Percentiles rank a stretch among this genome's conserved stretches.
These are phyloP conservation scores for Monosporozyma servazzii DNA, from an alignment of 805 yeast genomes.

Conservation along the genomic window DNA sequence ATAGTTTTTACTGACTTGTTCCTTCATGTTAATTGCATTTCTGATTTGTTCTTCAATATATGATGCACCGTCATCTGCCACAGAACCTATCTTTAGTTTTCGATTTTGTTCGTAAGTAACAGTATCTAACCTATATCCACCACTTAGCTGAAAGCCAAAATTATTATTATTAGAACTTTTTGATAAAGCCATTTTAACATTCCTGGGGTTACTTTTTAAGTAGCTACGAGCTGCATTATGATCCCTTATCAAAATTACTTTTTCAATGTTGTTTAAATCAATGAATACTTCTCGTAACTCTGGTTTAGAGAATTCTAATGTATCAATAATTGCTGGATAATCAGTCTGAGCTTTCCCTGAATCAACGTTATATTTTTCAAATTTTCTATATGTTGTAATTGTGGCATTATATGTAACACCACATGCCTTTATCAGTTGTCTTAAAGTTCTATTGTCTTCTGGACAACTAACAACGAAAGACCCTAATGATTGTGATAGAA, in stretches of 20 bases:
- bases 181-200: conserved; percentile 37
- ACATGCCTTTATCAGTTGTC: conserved; percentile 27
- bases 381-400: conserved; percentile 33
- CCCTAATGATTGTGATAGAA: conserved; percentile 41
- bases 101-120: conserved; percentile 32
- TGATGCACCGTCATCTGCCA: conserved; percentile 13
- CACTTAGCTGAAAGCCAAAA: conserved; percentile 40
- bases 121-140: conserved; percentile 47
- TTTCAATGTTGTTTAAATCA: conserved; percentile 54
- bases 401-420: conserved; percentile 35
- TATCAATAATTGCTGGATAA: conserved; percentile 49
- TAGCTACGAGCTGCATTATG: conserved; percentile 42
- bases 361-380: conserved; percentile 38
- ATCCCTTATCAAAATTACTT: conserved; percentile 42
- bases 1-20: conserved; percentile 18
- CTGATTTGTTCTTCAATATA: conserved; percentile 17
- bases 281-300: conserved; percentile 52
- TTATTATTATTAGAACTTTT: conserved; percentile 29
- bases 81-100: conserved; percentile 14
- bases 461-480: conserved; percentile 61
- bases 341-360: conserved; percentile 35
- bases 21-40: conserved; percentile 18
- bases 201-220: conserved; percentile 30
- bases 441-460: conserved; percentile 45
- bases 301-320: conserved; percentile 45